These are phyloP conservation scores for Tillandsia leiboldiana DNA, from an alignment of 176 grass and related monocot species.

Conservation along the genomic window DNA sequence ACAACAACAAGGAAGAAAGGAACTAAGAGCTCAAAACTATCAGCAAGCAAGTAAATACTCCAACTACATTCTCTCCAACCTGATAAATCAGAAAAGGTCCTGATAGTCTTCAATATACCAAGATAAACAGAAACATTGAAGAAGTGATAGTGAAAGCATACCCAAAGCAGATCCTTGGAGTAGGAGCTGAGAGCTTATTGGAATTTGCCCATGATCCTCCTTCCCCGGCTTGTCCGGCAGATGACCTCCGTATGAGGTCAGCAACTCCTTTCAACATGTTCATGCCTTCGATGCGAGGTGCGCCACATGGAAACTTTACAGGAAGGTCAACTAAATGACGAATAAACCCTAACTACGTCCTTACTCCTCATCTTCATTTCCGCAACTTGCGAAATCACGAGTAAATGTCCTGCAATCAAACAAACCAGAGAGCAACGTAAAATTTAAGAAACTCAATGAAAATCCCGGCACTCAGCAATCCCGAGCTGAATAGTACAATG, in stretches of 20 bases:
- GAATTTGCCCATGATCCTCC: constrained; percentile 3
- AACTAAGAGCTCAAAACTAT: no score
- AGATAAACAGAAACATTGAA: background rate
- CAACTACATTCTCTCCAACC: no score
- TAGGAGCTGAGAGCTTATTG: constrained; percentile 30
- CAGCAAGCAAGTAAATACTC: no score
- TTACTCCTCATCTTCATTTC: background rate
- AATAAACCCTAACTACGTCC: background rate
- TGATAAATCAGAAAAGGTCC: constrained; percentile 11
- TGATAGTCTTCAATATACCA: background rate
- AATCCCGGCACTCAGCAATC: no score
- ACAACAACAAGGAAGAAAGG: no score
- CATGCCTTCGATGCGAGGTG: constrained; percentile 28
- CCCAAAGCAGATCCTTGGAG: constrained; percentile 59
- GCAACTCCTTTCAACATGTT: constrained; percentile 83
- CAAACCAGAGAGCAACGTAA: no score
- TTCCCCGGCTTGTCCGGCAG: constrained; percentile 21
- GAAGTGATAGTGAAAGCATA: constrained; percentile 14
- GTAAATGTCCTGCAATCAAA: background rate
- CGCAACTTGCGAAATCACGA: background rate
- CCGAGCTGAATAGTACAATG: no score
- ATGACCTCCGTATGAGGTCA: constrained; percentile 73
- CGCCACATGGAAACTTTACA: background rate
- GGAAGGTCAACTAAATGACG: background rate
- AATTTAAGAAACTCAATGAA: no score